Evolutionary conservation across 345 rosid species (phyloP).

Genomic region (Populus nigra): DNA sequence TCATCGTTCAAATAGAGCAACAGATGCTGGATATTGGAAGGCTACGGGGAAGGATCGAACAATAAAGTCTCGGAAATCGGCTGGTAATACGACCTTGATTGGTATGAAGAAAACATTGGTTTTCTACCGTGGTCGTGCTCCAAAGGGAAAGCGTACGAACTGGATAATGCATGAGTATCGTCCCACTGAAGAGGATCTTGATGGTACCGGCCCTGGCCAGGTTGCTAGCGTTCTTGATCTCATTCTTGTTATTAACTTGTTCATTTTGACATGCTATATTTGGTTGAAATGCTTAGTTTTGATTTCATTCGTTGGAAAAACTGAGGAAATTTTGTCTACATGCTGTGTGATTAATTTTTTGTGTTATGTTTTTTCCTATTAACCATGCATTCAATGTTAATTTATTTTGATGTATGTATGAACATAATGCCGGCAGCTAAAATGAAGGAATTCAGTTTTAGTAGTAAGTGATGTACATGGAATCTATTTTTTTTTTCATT

Average conservation of each 20-base stretch:
- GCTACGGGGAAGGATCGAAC: constrained; percentile 94
- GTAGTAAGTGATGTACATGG: not conserved
- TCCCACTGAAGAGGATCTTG: constrained; percentile 65
- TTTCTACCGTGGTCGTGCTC: constrained; percentile 91
- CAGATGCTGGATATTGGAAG: constrained; percentile 93
- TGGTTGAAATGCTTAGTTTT: not conserved
- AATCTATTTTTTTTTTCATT: not conserved
- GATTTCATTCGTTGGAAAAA: not conserved
- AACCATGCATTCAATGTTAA: not conserved
- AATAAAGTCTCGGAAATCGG: constrained; percentile 53
- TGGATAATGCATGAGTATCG: constrained; percentile 99
- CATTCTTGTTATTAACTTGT: not conserved
- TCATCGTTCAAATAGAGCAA: constrained; percentile 90
- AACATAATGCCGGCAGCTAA: not conserved
- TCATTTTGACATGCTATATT: not conserved
- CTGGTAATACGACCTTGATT: constrained; percentile 23
- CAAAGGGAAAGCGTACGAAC: constrained; percentile 73
- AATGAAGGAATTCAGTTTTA: not conserved
- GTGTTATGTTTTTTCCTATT: not conserved
- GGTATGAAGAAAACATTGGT: constrained; percentile 99
- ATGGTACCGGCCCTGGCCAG: constrained; percentile 81
- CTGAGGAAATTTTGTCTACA: not conserved
- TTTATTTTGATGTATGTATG: not conserved
- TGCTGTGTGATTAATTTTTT: not conserved
- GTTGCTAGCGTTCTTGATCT: constrained; percentile 22